These are phyloP conservation scores for Russula griseocarnosa DNA, from an alignment of 768 basidiomycete genomes.

Conservation along the genomic window DNA sequence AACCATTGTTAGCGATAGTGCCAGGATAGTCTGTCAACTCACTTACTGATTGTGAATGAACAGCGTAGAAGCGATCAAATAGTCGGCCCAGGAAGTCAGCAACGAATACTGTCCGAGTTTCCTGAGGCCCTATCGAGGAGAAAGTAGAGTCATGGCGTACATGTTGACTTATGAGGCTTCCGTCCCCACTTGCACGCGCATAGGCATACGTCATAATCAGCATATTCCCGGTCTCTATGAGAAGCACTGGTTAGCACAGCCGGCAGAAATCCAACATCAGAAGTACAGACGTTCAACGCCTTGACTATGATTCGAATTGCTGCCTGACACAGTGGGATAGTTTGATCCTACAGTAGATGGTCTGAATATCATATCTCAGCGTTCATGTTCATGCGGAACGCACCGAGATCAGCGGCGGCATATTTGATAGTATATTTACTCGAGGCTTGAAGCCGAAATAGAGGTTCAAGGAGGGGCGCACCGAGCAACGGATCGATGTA, in stretches of 20 bases:
- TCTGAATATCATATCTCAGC: neutral
- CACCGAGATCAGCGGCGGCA: slow-evolving; percentile 30
- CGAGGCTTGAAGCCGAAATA: slow-evolving; percentile 28
- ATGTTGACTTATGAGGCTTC: slow-evolving; percentile 29
- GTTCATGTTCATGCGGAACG: neutral
- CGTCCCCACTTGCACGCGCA: slow-evolving; percentile 32
- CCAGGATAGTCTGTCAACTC: slow-evolving; percentile 40
- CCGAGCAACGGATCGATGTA: slow-evolving; percentile 54
- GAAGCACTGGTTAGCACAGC: neutral
- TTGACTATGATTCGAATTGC: slow-evolving; percentile 4
- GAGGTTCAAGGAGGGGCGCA: slow-evolving; percentile 27
- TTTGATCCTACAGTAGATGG: neutral
- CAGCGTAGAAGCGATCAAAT: slow-evolving; percentile 38
- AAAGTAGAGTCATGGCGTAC: slow-evolving; percentile 12
- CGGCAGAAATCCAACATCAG: neutral
- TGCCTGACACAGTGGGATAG: slow-evolving; percentile 19
- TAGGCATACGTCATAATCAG: slow-evolving; percentile 37
- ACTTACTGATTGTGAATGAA: slow-evolving; percentile 50
- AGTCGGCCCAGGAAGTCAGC: slow-evolving; percentile 36
- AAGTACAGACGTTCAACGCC: slow-evolving; percentile 20
- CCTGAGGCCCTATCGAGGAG: neutral
- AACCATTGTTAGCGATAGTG: slow-evolving; percentile 4
- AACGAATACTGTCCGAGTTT: slow-evolving; percentile 29
- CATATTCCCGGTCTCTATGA: slow-evolving; percentile 36
- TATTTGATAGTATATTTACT: slow-evolving; percentile 24